A percentile compares a stretch with the other conserved stretches of the same genome.
Evolutionary conservation across 2,329 filamentous ascomycete genomes (phyloP).

Genomic region (Huntiella moniliformis): DNA sequence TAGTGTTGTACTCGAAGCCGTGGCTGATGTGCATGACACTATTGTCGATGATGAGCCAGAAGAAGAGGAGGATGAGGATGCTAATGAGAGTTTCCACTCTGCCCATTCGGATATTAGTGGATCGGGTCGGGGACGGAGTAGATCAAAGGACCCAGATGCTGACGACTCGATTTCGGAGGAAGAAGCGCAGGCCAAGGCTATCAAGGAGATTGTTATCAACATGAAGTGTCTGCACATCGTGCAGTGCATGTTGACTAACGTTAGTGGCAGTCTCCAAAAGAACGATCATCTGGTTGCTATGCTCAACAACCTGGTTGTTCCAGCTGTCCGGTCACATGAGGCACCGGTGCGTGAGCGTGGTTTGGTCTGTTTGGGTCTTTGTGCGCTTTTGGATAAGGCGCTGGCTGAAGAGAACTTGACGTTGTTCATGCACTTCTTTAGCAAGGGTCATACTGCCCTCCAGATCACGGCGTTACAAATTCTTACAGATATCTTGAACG

Average conservation of each 20-base stretch:
- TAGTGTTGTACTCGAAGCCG: constrained; percentile 73
- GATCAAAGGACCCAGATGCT: constrained; percentile 18
- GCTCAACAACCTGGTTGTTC: constrained; percentile 91
- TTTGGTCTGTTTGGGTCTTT: constrained; percentile 73
- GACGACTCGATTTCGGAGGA: constrained; percentile 33
- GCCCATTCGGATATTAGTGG: constrained; percentile 64
- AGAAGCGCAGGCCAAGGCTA: constrained; percentile 52
- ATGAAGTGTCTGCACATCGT: constrained; percentile 97
- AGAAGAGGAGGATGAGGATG: constrained; percentile 25
- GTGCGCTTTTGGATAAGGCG: constrained; percentile 76
- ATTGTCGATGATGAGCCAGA: constrained; percentile 51
- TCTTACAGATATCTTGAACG: constrained; percentile 78
- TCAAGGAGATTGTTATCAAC: constrained; percentile 87
- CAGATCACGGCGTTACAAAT: constrained; percentile 85
- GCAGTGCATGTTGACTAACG: constrained; percentile 91
- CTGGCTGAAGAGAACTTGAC: constrained; percentile 82
- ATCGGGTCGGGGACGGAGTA: constrained; percentile 25
- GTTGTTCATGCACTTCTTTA: constrained; percentile 91
- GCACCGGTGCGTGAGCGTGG: constrained; percentile 82
- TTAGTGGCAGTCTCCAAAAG: constrained; percentile 69
- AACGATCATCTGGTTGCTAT: constrained; percentile 91
- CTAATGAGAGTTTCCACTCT: constrained; percentile 71
- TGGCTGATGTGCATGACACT: constrained; percentile 90
- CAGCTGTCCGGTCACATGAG: constrained; percentile 83
- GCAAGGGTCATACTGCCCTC: constrained; percentile 72